These are phyloP conservation scores for Carex scoparia DNA, from an alignment of 176 grass and related monocot genomes.

Conservation along the genomic window DNA sequence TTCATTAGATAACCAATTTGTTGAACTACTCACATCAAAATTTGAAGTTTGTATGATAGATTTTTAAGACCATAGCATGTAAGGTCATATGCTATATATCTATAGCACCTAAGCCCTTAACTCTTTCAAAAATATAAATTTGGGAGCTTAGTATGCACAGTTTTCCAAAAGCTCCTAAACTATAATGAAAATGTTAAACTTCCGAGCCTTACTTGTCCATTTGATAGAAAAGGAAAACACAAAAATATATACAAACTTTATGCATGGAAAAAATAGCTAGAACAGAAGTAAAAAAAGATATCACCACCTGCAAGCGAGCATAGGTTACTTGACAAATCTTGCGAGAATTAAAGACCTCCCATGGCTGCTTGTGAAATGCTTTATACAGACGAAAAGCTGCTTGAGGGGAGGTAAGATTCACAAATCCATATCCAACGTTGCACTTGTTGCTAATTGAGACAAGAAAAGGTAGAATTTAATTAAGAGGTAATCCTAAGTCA, in stretches of 20 bases:
- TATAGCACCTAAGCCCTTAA: too few relatives aligned
- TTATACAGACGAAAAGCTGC: slow-evolving; percentile 82
- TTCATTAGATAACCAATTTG: too few relatives aligned
- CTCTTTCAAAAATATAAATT: neutral
- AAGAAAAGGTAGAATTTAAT: neutral
- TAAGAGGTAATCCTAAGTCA: neutral
- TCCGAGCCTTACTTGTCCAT: neutral
- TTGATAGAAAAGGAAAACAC: neutral
- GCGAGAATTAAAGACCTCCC: slow-evolving; percentile 96
- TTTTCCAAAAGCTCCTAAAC: neutral
- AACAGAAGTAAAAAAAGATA: neutral
- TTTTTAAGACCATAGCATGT: too few relatives aligned
- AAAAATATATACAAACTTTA: neutral
- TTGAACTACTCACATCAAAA: too few relatives aligned
- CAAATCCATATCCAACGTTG: slow-evolving; percentile 97
- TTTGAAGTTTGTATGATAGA: too few relatives aligned
- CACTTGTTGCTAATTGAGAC: slow-evolving; percentile 82
- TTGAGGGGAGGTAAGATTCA: slow-evolving; percentile 92
- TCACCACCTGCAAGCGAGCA: slow-evolving; percentile 77
- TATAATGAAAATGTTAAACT: too few relatives aligned
- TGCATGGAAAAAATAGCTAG: neutral
- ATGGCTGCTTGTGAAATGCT: slow-evolving; percentile 90
- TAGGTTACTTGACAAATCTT: slow-evolving; percentile 99
- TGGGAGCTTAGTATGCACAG: too few relatives aligned
- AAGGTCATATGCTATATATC: too few relatives aligned